Evolutionary conservation across 495 filamentous ascomycete species (phyloP).

Genomic region (Xylaria castorea): DNA sequence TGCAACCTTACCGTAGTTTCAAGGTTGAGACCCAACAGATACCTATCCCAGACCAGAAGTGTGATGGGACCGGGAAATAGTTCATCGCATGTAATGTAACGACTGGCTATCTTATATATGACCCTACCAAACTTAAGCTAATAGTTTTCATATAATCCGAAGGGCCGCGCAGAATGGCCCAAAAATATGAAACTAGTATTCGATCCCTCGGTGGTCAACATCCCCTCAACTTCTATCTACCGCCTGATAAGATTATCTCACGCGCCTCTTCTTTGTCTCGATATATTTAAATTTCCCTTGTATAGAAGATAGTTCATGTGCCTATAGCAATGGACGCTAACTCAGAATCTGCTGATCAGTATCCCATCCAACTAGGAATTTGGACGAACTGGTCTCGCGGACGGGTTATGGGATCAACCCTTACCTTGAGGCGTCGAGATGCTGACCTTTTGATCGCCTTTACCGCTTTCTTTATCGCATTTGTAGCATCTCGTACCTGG

Average conservation of each 20-base stretch:
- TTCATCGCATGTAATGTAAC: not conserved
- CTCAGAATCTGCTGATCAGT: not conserved
- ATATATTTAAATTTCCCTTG: not conserved
- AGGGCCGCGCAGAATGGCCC: not conserved
- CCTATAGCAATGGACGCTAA: not conserved
- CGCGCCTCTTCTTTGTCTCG: not conserved
- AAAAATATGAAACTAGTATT: not conserved
- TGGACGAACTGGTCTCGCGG: constrained; percentile 11
- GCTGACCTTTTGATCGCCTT: not conserved
- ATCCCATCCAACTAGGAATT: not conserved
- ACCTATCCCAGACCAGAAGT: too few species aligned
- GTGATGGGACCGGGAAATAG: too few species aligned
- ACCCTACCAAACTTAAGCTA: not conserved
- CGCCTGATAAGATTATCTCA: not conserved
- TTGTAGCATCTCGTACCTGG: not conserved
- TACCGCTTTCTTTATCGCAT: not conserved
- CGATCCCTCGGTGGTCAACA: not conserved
- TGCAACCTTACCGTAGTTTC: too few species aligned
- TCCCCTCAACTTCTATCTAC: not conserved
- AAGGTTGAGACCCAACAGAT: too few species aligned
- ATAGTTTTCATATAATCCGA: not conserved
- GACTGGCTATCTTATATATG: not conserved
- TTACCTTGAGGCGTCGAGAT: not conserved
- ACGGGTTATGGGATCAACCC: not conserved
- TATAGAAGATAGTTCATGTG: not conserved